Base-by-base conservation (phyloP, 1,284 basidiomycete genomes). In the Austroboletus niveus region DNA sequence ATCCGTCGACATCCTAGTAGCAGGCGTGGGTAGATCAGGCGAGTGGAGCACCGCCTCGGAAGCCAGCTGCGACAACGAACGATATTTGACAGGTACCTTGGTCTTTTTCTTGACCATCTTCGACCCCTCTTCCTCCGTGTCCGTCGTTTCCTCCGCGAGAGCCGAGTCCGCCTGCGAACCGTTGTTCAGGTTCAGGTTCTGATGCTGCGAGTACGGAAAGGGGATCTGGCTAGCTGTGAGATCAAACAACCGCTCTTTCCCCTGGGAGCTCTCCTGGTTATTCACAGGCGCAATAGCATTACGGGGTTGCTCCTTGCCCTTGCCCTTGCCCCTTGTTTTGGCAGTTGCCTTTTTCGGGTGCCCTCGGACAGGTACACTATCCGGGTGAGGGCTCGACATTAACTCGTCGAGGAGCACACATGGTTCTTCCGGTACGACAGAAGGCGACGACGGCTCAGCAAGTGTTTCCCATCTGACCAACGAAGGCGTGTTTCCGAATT, bases 1-100 rank as follows among this genome's bases (percentile, higher is more conserved):
- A 30, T 60, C 59, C 17, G 53, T 48, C 43, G 39, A 52, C 47
- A 48, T 56, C 45, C 54, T 63, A 57, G 46, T 59, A 42, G 40
- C 14, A 20, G 61, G 60, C 30, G 65, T 54, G 54, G 68, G 55
- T 60, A 62, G 45, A 54, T 46, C 55, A 62, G 56, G 73, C 57
- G 64, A 77, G 77, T 52, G 78, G 60, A 42, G 57, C 45, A 58
- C 77, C 73, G 59, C 74, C 75, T 59, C 29, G 29, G 64, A 48
- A 20, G 78, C 72, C 48, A 88, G 72, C 43, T 81, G 76, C 8
- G 80, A 78, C 40, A 88, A 66, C 24, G 74, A 63, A 10, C 78
- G 79, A 62, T 73, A 80, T 11, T 43, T 42, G 40, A 57, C 50
- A 17, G 66, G 61, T 17, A 60, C 53, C 39, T 63, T 61, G 20